A percentile compares a stretch with the other conserved stretches of the same genome.
These are phyloP conservation scores for Medicago lupulina DNA, from an alignment of 306 rosid species.

Conservation along the genomic window DNA sequence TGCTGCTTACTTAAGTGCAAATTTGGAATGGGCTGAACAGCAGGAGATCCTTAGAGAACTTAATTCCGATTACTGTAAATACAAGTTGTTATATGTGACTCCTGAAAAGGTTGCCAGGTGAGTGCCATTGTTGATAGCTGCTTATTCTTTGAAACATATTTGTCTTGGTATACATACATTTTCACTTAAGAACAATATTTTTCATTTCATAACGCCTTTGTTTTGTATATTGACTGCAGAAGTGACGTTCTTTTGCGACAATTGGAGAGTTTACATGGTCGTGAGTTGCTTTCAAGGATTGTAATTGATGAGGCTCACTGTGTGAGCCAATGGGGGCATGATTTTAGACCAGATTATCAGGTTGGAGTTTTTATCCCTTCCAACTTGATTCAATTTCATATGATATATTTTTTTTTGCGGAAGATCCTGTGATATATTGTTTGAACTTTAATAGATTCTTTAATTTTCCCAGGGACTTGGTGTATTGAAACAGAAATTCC, in stretches of 20 bases:
- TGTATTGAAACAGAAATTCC: slow-evolving; percentile 93
- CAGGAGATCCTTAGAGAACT: slow-evolving; percentile 90
- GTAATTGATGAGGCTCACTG: slow-evolving; percentile 99
- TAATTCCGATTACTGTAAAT: slow-evolving; percentile 74
- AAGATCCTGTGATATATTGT: slow-evolving; percentile 2
- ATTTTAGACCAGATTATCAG: slow-evolving; percentile 99
- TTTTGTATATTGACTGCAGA: slow-evolving; percentile 54
- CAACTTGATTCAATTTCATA: slow-evolving; percentile 3
- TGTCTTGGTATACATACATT: slow-evolving; percentile 32
- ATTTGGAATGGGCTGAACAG: slow-evolving; percentile 94
- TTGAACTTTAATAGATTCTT: slow-evolving; percentile 35
- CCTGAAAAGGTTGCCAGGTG: slow-evolving; percentile 98
- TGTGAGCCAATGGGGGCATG: slow-evolving; percentile 99
- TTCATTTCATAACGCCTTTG: slow-evolving; percentile 32
- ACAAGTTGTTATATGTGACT: slow-evolving; percentile 88
- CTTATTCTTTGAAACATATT: slow-evolving; percentile 28
- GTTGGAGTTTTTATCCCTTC: slow-evolving; percentile 52
- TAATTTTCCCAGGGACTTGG: slow-evolving; percentile 84
- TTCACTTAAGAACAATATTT: slow-evolving; percentile 28
- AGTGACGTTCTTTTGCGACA: slow-evolving; percentile 88
- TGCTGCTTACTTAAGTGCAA: slow-evolving; percentile 91
- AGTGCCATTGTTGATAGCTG: slow-evolving; percentile 44
- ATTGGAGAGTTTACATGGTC: slow-evolving; percentile 76
- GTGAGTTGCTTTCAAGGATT: slow-evolving; percentile 93
- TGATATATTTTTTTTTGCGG: not conserved